Evolutionary conservation across 495 filamentous ascomycete genomes (phyloP).

Genomic region (Aspergillus ellipticus): DNA sequence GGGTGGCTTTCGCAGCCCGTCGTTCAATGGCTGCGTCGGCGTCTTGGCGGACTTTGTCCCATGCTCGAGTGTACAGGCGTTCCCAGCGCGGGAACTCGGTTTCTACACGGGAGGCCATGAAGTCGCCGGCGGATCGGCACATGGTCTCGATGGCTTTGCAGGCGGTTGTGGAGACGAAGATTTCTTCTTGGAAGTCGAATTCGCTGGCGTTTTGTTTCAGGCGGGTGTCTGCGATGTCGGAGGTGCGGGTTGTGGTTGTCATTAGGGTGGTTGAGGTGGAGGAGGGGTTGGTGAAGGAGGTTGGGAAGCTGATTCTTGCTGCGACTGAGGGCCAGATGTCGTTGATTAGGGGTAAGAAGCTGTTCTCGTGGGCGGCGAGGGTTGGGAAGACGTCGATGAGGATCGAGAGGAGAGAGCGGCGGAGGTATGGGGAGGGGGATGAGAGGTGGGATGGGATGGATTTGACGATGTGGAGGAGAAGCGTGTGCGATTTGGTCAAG

Average conservation of each 20-base stretch:
- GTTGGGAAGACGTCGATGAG: constrained; percentile 63
- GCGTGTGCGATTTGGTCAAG: constrained; percentile 52
- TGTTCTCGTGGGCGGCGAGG: constrained; percentile 68
- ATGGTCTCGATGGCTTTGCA: constrained; percentile 61
- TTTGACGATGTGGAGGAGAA: constrained; percentile 64
- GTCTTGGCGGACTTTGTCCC: constrained; percentile 38
- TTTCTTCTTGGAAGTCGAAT: constrained; percentile 58
- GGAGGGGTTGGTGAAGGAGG: constrained; percentile 25
- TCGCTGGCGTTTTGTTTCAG: constrained; percentile 13
- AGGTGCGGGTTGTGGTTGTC: constrained; percentile 13
- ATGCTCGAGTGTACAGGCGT: constrained; percentile 39
- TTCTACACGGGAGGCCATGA: constrained; percentile 67
- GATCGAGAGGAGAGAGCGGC: constrained; percentile 70
- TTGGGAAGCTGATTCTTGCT: constrained; percentile 51
- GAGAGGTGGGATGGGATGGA: constrained; percentile 83
- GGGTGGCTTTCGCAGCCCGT: constrained; percentile 20
- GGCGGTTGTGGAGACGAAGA: constrained; percentile 67
- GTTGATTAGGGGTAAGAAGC: constrained; percentile 84
- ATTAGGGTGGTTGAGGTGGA: constrained; percentile 29
- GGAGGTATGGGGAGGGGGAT: constrained; percentile 72
- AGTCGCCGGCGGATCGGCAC: constrained; percentile 65
- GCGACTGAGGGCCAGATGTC: constrained; percentile 81
- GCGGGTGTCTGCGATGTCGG: not conserved
- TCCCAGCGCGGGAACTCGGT: constrained; percentile 61
- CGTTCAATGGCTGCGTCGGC: constrained; percentile 31